Base-by-base conservation (phyloP, 345 rosid species). In the Eucalyptus pauciflora region DNA sequence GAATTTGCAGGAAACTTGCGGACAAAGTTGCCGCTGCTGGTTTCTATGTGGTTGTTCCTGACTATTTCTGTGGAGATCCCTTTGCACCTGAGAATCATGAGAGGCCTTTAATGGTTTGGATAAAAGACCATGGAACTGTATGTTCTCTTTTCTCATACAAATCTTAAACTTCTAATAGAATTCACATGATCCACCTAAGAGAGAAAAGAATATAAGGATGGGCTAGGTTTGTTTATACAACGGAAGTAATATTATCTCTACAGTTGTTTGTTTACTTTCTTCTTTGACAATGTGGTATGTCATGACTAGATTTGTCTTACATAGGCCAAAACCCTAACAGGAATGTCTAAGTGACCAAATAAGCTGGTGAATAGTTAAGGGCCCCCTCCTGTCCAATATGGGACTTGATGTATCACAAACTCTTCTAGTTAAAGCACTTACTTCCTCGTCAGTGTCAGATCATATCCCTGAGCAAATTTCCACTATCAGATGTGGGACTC, bases 1-100 rank as follows among this genome's bases (percentile, higher is more conserved):
- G 69, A 22, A 87, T n/a, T 50, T 87, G 90, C 85, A 95, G 96
- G 90, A 95, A 95, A 90, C 94, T 96, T 86, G 98, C 97, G 3
- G 98, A 96, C 93, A 96, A 95, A 91, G 93, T 95, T 90, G 96
- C 96, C 64, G 94, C 94, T 88, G 93, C 94, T 94, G 98, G 96
- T 85, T 95, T 91, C 91, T 94, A 90, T 88, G 98, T 92, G 45
- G 96, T 91, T 76, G 96, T 94, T 89, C 98, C 98, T 2, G 98
- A 95, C 89, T 94, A 93, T 91, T 90, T 96, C 86, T 89, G 92
- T 87, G 96, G 96, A 67, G 97, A 96, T 81, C 95, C 96, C 25
- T 95, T 27, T 88, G 89, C 60, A 45, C 93, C 93, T 4, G 92
- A 91, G 43, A 91, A 91, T 24, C 33, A 91, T 33, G 94, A 92